Conservation (phyloP, 352 stramenopile genomes). For the Pythium oligandrum region DNA sequence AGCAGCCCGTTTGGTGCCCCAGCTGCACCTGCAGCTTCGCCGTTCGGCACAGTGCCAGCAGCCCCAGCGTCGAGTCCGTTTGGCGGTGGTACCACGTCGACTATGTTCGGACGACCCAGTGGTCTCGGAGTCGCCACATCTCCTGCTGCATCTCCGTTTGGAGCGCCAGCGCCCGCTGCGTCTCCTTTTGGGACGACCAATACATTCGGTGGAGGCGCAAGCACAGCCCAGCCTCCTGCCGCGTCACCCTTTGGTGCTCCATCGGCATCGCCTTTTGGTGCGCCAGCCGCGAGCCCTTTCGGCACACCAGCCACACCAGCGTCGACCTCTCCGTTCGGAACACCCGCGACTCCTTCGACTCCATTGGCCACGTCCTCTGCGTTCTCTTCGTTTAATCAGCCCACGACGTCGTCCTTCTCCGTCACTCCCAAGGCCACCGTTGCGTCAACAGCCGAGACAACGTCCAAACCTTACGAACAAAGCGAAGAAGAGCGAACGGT, state of each 20-base stretch:
- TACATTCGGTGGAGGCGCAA: slow-evolving; percentile 5
- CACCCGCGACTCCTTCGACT: not conserved
- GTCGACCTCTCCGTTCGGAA: slow-evolving; percentile 2
- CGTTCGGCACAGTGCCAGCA: not conserved
- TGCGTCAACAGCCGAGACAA: slow-evolving; percentile 1
- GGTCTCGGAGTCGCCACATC: not conserved
- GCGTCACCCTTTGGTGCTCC: no score
- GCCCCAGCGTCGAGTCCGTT: slow-evolving; percentile 5
- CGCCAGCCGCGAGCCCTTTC: no score
- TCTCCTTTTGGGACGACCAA: not conserved
- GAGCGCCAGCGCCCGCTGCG: not conserved
- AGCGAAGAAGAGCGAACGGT: slow-evolving; percentile 15
- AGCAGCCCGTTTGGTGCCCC: slow-evolving; percentile 5
- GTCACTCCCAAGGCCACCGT: not conserved
- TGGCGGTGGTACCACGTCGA: slow-evolving; percentile 3
- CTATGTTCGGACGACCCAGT: slow-evolving; percentile 11
- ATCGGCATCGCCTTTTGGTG: no score
- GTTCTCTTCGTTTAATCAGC: not conserved
- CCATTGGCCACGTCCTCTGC: not conserved
- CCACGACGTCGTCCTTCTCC: not conserved
- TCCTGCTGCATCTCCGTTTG: slow-evolving; percentile 10
- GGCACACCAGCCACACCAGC: no score
- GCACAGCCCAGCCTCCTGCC: no score
- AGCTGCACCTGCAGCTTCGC: slow-evolving; percentile 2
- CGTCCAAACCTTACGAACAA: no score